A percentile compares a stretch with the other conserved stretches of the same genome.
phyloP scores from a whole-genome alignment of 768 basidiomycete genomes.

The Imleria badia region DNA sequence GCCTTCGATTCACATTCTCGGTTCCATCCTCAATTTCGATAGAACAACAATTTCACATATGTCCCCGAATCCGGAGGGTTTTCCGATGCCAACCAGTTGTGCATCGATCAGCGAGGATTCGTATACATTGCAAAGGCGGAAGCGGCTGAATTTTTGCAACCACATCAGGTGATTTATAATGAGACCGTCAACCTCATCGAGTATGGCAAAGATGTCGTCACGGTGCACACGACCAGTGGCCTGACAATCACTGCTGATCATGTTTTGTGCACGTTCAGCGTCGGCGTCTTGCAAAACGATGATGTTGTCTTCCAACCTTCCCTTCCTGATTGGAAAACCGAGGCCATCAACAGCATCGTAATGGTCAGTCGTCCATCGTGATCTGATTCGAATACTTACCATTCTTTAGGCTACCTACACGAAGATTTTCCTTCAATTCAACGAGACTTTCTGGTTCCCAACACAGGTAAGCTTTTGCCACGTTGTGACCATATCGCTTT shows the following conservation, averaged over 20 bases:
- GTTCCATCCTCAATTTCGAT: neutral
- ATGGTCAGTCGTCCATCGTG: constrained; percentile 43
- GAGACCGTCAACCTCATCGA: constrained; percentile 48
- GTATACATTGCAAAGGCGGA: constrained; percentile 55
- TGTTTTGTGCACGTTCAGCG: constrained; percentile 65
- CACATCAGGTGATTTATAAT: constrained; percentile 48
- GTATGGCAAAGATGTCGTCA: constrained; percentile 46
- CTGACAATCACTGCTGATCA: constrained; percentile 49
- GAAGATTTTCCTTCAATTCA: constrained; percentile 67
- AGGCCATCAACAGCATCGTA: constrained; percentile 59
- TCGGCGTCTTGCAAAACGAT: constrained; percentile 65
- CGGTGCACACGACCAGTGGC: constrained; percentile 47
- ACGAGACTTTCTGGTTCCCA: constrained; percentile 57
- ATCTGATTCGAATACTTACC: neutral
- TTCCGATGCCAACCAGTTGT: constrained; percentile 51
- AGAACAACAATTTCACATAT: constrained; percentile 66
- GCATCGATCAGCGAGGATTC: constrained; percentile 64
- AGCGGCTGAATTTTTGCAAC: constrained; percentile 52
- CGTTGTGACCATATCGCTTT: neutral
- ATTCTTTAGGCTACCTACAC: constrained; percentile 52
- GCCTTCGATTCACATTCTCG: neutral
- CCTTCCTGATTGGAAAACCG: constrained; percentile 60
- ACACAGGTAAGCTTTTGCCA: constrained; percentile 34
- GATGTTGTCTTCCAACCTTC: constrained; percentile 57
- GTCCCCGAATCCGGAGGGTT: constrained; percentile 54